Conservation (phyloP, 768 basidiomycete genomes). For the Lepiota venenata region DNA sequence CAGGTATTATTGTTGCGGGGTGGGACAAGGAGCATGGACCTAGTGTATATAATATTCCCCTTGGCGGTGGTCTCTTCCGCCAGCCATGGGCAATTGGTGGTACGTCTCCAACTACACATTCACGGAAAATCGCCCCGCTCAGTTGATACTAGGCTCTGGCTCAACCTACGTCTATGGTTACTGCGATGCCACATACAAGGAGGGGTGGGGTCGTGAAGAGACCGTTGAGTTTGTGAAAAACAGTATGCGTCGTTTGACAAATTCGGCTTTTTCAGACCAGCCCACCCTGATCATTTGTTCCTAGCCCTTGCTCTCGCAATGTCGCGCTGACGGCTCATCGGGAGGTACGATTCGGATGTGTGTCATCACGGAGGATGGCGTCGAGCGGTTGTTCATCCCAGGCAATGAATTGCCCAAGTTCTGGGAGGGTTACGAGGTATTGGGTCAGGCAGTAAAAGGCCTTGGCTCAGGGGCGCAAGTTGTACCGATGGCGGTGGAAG, state of each 20-base stretch:
- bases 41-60: constrained; percentile 93
- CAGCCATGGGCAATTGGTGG: constrained; percentile 99
- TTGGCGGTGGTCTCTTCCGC: constrained; percentile 95
- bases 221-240: constrained; percentile 95
- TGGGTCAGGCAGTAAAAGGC: constrained; percentile 38
- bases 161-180: constrained; percentile 99
- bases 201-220: constrained; percentile 87
- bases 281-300: constrained; percentile 5
- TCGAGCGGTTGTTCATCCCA: constrained; percentile 90
- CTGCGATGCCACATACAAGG: constrained; percentile 96
- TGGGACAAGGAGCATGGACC: constrained; percentile 94
- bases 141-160: constrained; percentile 65
- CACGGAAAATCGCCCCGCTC: neutral
- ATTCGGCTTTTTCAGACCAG: neutral
- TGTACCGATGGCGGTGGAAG: constrained; percentile 49
- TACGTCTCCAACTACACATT: constrained; percentile 28
- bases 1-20: constrained; percentile 97
- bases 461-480: constrained; percentile 28
- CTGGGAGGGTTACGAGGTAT: constrained; percentile 83
- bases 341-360: constrained; percentile 98
- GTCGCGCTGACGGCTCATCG: constrained; percentile 96
- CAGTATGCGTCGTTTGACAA: constrained; percentile 53
- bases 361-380: constrained; percentile 89
- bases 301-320: constrained; percentile 92
- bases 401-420: constrained; percentile 87